phyloP scores from a whole-genome alignment of 495 filamentous ascomycete genomes.

The Parachaetomium inaequale region DNA sequence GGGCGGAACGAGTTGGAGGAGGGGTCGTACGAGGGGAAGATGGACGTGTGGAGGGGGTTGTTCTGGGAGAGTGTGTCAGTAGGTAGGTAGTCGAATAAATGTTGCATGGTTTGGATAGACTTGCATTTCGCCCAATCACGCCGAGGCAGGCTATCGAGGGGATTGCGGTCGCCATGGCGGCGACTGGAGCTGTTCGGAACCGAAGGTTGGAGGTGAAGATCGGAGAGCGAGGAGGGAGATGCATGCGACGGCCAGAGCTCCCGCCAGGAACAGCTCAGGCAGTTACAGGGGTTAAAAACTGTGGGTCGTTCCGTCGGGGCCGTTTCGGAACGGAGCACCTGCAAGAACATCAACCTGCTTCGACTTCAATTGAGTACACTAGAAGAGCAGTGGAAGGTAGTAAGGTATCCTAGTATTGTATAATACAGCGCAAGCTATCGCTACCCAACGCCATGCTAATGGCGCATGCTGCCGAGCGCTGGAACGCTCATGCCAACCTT shows the following conservation, averaged over 20 bases:
- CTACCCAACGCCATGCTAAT: neutral
- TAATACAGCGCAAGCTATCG: no score
- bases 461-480: neutral
- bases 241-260: neutral
- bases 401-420: neutral
- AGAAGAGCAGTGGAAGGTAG: no score
- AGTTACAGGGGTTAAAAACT: no score
- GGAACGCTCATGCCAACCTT: neutral
- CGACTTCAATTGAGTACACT: no score
- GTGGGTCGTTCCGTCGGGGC: no score
- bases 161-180: constrained; percentile 45
- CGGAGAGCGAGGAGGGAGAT: neutral
- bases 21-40: constrained; percentile 70
- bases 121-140: constrained; percentile 83
- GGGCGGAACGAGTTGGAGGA: constrained; percentile 42
- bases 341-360: no score
- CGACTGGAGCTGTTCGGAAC: neutral
- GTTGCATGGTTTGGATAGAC: constrained; percentile 10
- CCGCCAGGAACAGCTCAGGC: no score
- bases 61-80: constrained; percentile 54
- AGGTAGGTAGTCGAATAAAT: neutral
- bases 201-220: neutral
- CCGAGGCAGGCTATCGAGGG: constrained; percentile 88
- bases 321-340: no score
- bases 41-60: constrained; percentile 87